Evolutionary conservation across 2,329 filamentous ascomycete species (phyloP).

Genomic region (Microsporum ferrugineum): DNA sequence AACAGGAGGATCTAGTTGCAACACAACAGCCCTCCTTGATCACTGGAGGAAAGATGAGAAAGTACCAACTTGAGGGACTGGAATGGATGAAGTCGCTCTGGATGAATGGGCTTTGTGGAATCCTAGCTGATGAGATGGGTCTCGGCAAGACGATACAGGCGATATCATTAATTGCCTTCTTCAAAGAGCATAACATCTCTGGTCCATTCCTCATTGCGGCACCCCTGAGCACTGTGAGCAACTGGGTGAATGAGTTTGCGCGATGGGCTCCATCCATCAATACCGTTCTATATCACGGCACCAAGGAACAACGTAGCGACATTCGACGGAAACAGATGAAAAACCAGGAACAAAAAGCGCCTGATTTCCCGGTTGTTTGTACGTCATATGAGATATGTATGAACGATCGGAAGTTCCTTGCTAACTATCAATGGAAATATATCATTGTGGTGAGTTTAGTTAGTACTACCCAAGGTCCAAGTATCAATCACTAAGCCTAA

Average conservation of each 20-base stretch:
- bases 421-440: constrained; percentile 86
- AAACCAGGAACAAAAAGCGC: constrained; percentile 51
- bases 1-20: constrained; percentile 58
- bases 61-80: constrained; percentile 85
- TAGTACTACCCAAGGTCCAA: constrained; percentile 16
- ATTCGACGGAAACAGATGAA: constrained; percentile 65
- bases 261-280: constrained; percentile 85
- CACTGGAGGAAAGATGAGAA: constrained; percentile 78
- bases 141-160: constrained; percentile 87
- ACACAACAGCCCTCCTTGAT: constrained; percentile 78
- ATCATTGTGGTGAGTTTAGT: constrained; percentile 66
- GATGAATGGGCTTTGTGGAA: constrained; percentile 85
- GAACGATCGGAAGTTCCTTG: constrained; percentile 69
- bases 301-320: constrained; percentile 60
- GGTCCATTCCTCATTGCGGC: constrained; percentile 87
- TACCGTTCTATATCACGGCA: constrained; percentile 82
- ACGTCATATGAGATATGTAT: constrained; percentile 96
- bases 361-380: constrained; percentile 78
- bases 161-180: constrained; percentile 72
- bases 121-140: constrained; percentile 90
- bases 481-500: background rate
- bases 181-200: constrained; percentile 76
- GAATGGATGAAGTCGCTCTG: constrained; percentile 80
- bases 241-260: constrained; percentile 90
- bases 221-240: constrained; percentile 80